Conservation (phyloP, 257 asterid genomes). For the Nicotiana obtusifolia region DNA sequence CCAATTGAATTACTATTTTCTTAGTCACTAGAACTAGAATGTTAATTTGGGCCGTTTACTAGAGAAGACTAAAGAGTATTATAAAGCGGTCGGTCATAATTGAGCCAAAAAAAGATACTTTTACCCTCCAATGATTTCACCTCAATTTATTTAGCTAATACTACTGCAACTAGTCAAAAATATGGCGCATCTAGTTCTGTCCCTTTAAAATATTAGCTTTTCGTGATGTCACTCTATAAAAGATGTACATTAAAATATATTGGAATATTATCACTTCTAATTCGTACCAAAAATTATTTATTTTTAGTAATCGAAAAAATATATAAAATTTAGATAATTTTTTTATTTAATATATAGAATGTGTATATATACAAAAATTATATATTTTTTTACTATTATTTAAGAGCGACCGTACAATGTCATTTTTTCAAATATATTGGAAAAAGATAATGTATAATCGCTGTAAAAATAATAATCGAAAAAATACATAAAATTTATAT, state of each 20-base stretch:
- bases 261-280: no score
- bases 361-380: no score
- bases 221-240: neutral
- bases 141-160: neutral
- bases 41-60: neutral
- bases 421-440: no score
- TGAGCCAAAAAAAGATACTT: neutral
- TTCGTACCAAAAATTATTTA: no score
- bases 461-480: no score
- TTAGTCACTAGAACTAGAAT: neutral
- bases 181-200: neutral
- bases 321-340: no score
- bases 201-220: neutral
- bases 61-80: neutral
- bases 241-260: neutral
- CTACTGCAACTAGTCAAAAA: neutral
- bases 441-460: no score
- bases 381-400: no score
- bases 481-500: no score
- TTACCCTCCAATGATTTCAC: neutral
- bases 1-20: neutral
- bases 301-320: no score
- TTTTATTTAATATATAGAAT: no score
- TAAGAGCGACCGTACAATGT: no score
- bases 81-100: neutral